Conservation (phyloP, 768 basidiomycete genomes). For the Russula lepida region DNA sequence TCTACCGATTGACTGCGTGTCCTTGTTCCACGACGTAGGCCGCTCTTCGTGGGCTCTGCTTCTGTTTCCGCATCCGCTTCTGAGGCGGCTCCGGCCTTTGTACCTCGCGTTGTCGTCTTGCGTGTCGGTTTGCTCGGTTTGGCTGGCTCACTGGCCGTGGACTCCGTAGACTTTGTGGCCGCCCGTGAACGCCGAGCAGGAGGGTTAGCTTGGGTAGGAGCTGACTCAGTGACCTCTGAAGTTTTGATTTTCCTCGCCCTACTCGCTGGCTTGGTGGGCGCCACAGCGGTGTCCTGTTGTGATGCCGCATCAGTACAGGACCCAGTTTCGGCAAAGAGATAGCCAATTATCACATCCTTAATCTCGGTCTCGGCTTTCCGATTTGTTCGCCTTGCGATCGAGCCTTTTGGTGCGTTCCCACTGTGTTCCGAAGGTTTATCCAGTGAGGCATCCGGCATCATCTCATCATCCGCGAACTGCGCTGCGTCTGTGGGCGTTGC, state of each 20-base stretch:
- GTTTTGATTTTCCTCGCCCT: slow-evolving; percentile 5
- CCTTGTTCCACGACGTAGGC: slow-evolving; percentile 13
- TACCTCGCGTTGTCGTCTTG: slow-evolving; percentile 4
- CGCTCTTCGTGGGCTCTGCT: slow-evolving; percentile 15
- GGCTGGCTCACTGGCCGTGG: slow-evolving; percentile 16
- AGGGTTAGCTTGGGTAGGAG: background rate
- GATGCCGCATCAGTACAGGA: background rate
- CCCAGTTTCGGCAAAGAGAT: background rate
- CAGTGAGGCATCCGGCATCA: slow-evolving; percentile 3
- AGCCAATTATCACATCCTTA: slow-evolving; percentile 20
- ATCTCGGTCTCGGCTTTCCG: slow-evolving; percentile 21
- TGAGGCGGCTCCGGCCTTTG: slow-evolving; percentile 6
- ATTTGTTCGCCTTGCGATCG: slow-evolving; percentile 19
- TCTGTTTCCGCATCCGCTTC: slow-evolving; percentile 9
- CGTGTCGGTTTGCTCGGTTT: slow-evolving; percentile 9
- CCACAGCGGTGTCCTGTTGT: background rate
- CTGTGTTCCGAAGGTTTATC: background rate
- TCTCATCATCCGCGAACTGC: slow-evolving; percentile 17
- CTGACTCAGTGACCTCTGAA: slow-evolving; percentile 6
- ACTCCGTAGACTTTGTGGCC: slow-evolving; percentile 19
- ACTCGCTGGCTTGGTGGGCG: background rate
- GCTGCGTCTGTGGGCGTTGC: slow-evolving; percentile 4
- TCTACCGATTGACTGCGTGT: slow-evolving; percentile 14
- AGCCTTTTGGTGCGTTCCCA: slow-evolving; percentile 2
- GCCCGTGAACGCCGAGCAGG: slow-evolving; percentile 25